A percentile compares a stretch with the other conserved stretches of the same genome.
Conservation (phyloP, 106 monocot species). For the Apostasia shenzhenica region DNA sequence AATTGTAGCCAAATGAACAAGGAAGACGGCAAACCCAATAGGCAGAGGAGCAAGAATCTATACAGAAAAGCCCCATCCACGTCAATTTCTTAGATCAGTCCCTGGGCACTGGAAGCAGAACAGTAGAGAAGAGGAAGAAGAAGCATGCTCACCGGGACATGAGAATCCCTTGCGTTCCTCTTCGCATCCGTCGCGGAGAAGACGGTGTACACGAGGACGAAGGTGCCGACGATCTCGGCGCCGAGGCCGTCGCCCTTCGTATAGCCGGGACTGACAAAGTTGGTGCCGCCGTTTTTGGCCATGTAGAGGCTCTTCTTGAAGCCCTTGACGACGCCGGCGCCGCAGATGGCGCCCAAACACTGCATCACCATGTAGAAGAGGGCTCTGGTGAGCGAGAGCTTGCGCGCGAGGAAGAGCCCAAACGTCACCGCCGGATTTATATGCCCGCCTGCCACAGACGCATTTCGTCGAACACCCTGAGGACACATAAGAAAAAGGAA, state of each 20-base stretch:
- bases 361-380: constrained; percentile 48
- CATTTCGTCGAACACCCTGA: not conserved
- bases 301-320: constrained; percentile 13
- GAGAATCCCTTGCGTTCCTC: constrained; percentile 44
- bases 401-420: constrained; percentile 37
- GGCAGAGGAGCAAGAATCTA: constrained; percentile 45
- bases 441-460: constrained; percentile 9
- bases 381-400: constrained; percentile 35
- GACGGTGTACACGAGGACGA: constrained; percentile 8
- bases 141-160: constrained; percentile 32
- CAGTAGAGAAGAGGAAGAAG: not conserved
- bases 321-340: constrained; percentile 22
- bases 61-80: not conserved
- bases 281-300: constrained; percentile 25
- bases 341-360: constrained; percentile 19
- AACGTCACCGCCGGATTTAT: constrained; percentile 23
- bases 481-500: not conserved
- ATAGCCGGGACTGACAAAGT: constrained; percentile 30
- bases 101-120: no score
- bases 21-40: constrained; percentile 50
- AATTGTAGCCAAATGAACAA: constrained; percentile 47
- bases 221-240: constrained; percentile 43
- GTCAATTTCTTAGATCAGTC: not conserved
- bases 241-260: constrained; percentile 39
- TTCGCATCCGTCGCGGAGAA: constrained; percentile 54